Conservation (phyloP, 306 rosid genomes). For the Geum urbanum region DNA sequence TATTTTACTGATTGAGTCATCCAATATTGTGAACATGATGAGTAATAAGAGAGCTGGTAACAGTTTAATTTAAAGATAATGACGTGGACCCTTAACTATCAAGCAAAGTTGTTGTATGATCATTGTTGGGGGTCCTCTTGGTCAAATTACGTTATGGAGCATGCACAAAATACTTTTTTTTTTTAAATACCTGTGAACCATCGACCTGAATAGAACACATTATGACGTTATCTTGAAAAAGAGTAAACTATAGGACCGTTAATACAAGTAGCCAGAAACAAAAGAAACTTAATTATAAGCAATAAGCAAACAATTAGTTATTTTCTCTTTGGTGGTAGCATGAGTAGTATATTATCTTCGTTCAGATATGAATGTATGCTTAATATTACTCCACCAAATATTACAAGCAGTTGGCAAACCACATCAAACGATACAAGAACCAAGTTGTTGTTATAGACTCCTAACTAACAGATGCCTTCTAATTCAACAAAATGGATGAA, state of each 20-base stretch:
- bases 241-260: background rate
- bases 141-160: conserved; percentile 4
- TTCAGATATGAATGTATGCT: background rate
- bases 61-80: background rate
- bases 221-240: background rate
- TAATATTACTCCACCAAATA: background rate
- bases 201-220: background rate
- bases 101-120: background rate
- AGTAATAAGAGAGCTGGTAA: background rate
- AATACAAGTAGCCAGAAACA: background rate
- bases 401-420: background rate
- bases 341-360: background rate
- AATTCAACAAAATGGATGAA: background rate
- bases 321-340: no score
- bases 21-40: background rate
- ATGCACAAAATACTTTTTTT: background rate
- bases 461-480: background rate
- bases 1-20: background rate
- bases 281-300: background rate
- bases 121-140: background rate
- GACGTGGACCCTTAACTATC: background rate
- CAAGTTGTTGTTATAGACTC: background rate
- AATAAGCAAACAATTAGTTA: background rate
- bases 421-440: background rate
- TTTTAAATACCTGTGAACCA: background rate